phyloP scores from a whole-genome alignment of 2,329 filamentous ascomycete genomes.

The Mollisiaceae sp. region DNA sequence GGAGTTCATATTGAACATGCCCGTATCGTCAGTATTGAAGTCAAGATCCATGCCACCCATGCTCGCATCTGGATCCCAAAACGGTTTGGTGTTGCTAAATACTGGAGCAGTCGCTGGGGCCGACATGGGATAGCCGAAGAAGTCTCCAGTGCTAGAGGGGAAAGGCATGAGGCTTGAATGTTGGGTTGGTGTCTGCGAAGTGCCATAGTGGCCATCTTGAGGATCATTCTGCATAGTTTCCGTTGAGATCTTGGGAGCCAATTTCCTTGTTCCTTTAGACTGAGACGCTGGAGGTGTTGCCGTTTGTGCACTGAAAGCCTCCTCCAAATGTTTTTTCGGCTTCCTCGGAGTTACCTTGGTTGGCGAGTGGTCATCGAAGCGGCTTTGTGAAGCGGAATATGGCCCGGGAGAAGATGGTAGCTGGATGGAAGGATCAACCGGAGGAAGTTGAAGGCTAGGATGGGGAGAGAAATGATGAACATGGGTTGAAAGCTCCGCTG shows the following conservation, averaged over 20 bases:
- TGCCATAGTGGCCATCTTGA: slow-evolving; percentile 38
- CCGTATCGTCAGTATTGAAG: slow-evolving; percentile 50
- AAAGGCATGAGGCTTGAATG: slow-evolving; percentile 56
- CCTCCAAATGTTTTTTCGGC: slow-evolving; percentile 44
- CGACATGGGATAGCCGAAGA: slow-evolving; percentile 67
- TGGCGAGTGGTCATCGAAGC: slow-evolving; percentile 36
- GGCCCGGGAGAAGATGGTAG: slow-evolving; percentile 62
- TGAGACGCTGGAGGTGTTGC: slow-evolving; percentile 65
- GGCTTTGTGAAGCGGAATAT: slow-evolving; percentile 30
- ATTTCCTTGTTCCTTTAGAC: slow-evolving; percentile 60
- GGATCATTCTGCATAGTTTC: slow-evolving; percentile 41
- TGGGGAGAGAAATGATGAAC: slow-evolving; percentile 63
- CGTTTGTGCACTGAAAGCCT: slow-evolving; percentile 51
- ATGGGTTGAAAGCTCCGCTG: slow-evolving; percentile 62
- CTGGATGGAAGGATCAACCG: slow-evolving; percentile 63
- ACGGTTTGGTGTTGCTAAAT: slow-evolving; percentile 51
- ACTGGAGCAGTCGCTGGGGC: slow-evolving; percentile 56
- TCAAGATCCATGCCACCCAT: slow-evolving; percentile 66
- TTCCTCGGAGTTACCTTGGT: slow-evolving; percentile 48
- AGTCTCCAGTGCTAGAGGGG: slow-evolving; percentile 57
- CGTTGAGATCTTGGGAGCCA: slow-evolving; percentile 49
- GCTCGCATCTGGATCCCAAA: slow-evolving; percentile 60
- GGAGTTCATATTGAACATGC: slow-evolving; percentile 38
- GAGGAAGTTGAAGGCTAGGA: slow-evolving; percentile 58
- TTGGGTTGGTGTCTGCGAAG: slow-evolving; percentile 32